A percentile compares a stretch with the other conserved stretches of the same genome.
Evolutionary conservation across 495 filamentous ascomycete genomes (phyloP).

Genomic region (Glutinoglossum americanum): DNA sequence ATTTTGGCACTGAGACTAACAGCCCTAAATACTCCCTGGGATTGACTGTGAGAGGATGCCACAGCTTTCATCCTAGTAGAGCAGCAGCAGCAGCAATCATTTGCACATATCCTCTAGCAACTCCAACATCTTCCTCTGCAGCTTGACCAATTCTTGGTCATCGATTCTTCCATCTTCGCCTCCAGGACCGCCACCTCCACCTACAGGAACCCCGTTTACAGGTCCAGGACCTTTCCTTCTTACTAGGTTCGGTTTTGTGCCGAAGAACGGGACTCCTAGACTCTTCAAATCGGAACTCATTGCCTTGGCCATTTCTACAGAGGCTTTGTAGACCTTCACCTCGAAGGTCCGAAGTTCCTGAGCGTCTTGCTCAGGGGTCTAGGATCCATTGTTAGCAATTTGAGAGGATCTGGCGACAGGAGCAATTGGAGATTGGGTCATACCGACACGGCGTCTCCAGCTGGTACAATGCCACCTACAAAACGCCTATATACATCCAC

Average conservation of each 20-base stretch:
- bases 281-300: slow-evolving; percentile 2
- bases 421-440: background rate
- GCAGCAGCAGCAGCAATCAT: background rate
- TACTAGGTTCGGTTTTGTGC: background rate
- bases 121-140: slow-evolving; percentile 5
- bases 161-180: background rate
- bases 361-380: slow-evolving; percentile 5
- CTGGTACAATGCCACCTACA: slow-evolving; percentile 1
- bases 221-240: background rate
- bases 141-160: background rate
- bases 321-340: slow-evolving; percentile 3
- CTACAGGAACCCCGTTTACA: background rate
- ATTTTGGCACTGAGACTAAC: too few relatives aligned
- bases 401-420: background rate
- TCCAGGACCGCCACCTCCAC: background rate
- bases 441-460: background rate
- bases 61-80: background rate
- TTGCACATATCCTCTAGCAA: slow-evolving; percentile 7
- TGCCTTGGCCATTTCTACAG: slow-evolving; percentile 4
- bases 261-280: slow-evolving; percentile 7
- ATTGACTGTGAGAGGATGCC: background rate
- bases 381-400: background rate
- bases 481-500: slow-evolving; percentile 1
- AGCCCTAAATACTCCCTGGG: background rate
- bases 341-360: slow-evolving; percentile 4